Base-by-base conservation (phyloP, 345 rosid species). In the Litchi chinensis region DNA sequence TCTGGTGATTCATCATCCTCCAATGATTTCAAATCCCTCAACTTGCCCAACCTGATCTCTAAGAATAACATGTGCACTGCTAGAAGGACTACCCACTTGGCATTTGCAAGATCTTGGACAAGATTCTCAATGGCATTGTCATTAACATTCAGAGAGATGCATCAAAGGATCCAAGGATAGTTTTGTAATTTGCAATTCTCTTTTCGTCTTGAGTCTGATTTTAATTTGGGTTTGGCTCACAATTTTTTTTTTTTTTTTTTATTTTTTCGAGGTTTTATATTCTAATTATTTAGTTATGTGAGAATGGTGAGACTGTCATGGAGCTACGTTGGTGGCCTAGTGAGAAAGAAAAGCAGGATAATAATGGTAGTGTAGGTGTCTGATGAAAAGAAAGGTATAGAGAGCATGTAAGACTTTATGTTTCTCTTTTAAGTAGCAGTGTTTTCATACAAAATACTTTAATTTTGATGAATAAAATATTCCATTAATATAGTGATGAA, bases 371-470 rank as follows among this genome's bases (percentile, higher is more conserved):
- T 41, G 43, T 22, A 60, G n/a, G 10, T 16, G 18, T 48, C 77
- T 15, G 37, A 48, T n/a, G 57, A 65, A 65, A 75, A 18, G 71
- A 50, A 75, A 65, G 46, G 22, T 68, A n/a, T 6, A 48, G 37
- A 10, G 2, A 8, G 28, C 46, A 19, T 28, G 32, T 12, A 37
- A 72, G 76, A 73, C 37, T 39, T 19, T 57, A 18, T 63, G 28
- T 66, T 2, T 32, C 44, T 66, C 10, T 66, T 19, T 68, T 8
- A 46, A 11, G 24, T 40, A 10, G 15, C 43, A 68, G 15, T 12
- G 54, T 43, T 68, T 21, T n/a, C 9, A 43, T 10, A 22, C 46
- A 8, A 41, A 18, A 19, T 6, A 68, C 41, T 21, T 5, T 19
- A 68, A 68, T 41, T 50, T 65, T 65, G 26, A 48, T 56, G 24